Evolutionary conservation across 2,329 filamentous ascomycete genomes (phyloP), one percentile per base, ranked within the genome.

Genomic region (Rugonectria rugulosa): DNA sequence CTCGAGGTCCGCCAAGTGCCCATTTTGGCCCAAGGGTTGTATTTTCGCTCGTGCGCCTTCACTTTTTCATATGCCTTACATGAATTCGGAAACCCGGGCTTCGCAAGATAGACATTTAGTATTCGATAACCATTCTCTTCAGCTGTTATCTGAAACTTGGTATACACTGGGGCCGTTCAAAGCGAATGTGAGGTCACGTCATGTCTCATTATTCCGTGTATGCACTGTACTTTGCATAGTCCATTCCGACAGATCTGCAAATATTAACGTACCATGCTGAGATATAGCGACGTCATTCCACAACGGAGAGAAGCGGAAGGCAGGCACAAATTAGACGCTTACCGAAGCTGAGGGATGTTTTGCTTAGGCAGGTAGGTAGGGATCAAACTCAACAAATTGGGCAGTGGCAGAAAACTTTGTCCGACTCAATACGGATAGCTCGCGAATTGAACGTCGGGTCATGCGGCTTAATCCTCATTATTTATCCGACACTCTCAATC

Each of bases 201-300:
- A n/a, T n/a, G n/a, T n/a, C n/a, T n/a, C n/a, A n/a, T n/a, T n/a
- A n/a, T n/a, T n/a, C n/a, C n/a, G n/a, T n/a, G n/a, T n/a, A n/a
- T n/a, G n/a, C n/a, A n/a, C n/a, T n/a, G n/a, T n/a, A 31, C 40
- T 38, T 45, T 34, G 23, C 37, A 41, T 31, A 34, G 26, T n/a
- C 46, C 36, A 26, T 38, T n/a, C 27, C 34, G 23, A 14, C 31
- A 41, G 49, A 46, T 53, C 51, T n/a, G 38, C 38, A 32, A 23
- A 24, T 40, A 17, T 34, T 37, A 47, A 43, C 24, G 37, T 48
- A 29, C 24, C 31, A 21, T 36, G 36, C 38, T 9, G 24, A 21
- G 29, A 31, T 23, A 38, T 29, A 24, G 31, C 52, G 40, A 55
- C 45, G 45, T 55, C 52, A 55, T 55, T 41, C 52, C 19, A 20